A percentile compares a stretch with the other conserved stretches of the same genome.
Evolutionary conservation across 1,139 yeast genomes (phyloP).

Genomic region (Protomyces pachydermus): DNA sequence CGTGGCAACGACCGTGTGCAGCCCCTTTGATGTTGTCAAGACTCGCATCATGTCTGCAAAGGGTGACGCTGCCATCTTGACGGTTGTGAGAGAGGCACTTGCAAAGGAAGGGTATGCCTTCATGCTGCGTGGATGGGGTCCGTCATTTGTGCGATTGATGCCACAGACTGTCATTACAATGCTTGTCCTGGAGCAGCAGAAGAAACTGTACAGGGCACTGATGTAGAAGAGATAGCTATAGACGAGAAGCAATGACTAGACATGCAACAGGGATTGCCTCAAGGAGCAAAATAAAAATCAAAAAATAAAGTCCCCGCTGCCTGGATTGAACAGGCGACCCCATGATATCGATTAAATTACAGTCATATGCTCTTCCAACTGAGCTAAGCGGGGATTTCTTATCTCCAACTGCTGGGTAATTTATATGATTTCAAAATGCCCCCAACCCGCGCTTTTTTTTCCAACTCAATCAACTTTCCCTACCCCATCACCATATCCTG

Average conservation of each 20-base stretch:
- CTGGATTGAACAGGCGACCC: conserved; percentile 1
- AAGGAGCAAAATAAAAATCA: not conserved
- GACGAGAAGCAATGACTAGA: not conserved
- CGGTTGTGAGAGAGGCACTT: conserved; percentile 54
- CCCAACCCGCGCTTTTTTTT: too few species aligned
- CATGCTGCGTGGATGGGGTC: conserved; percentile 69
- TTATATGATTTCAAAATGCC: too few species aligned
- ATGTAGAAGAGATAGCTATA: not conserved
- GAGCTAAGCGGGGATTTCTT: not conserved
- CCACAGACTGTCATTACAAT: conserved; percentile 87
- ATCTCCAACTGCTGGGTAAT: too few species aligned
- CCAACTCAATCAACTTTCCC: too few species aligned
- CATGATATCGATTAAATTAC: not conserved
- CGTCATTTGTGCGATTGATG: conserved; percentile 78
- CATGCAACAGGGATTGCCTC: too few species aligned
- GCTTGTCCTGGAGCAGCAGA: conserved; percentile 38
- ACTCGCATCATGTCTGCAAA: conserved; percentile 76
- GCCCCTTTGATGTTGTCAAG: conserved; percentile 88
- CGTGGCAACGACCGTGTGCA: conserved; percentile 84
- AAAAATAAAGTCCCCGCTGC: not conserved
- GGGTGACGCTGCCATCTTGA: conserved; percentile 41
- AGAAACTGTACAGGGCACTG: conserved; percentile 6
- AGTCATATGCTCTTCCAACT: conserved; percentile 2
- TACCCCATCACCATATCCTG: too few species aligned
- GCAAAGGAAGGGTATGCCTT: conserved; percentile 45